Percentiles rank a stretch among this genome's conserved stretches.
Evolutionary conservation across 2,329 filamentous ascomycete genomes (phyloP).

Genomic region (Colletotrichum salicis): DNA sequence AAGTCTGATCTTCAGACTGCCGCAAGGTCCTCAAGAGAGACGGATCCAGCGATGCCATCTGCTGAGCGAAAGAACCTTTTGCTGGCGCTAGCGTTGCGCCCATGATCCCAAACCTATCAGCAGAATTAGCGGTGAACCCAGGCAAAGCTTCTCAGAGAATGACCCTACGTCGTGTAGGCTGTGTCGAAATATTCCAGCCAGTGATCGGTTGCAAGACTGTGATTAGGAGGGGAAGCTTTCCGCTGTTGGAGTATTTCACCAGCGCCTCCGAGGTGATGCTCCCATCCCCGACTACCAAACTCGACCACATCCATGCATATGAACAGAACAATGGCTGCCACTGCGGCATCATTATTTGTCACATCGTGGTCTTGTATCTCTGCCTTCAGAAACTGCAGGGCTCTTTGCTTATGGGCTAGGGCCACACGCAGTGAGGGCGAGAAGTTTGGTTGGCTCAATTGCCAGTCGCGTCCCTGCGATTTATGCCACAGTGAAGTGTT

Average conservation of each 20-base stretch:
- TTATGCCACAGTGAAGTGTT: not conserved
- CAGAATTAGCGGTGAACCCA: not conserved
- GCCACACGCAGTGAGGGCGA: conserved; percentile 12
- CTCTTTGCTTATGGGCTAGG: conserved; percentile 22
- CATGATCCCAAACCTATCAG: conserved; percentile 15
- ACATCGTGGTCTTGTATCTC: conserved; percentile 2
- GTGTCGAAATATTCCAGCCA: conserved; percentile 28
- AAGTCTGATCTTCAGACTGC: conserved; percentile 25
- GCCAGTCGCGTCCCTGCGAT: conserved; percentile 7
- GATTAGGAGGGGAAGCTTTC: not conserved
- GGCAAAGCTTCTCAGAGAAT: not conserved
- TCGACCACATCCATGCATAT: conserved; percentile 31
- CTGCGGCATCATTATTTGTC: conserved; percentile 19
- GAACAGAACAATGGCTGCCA: conserved; percentile 27
- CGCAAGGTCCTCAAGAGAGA: conserved; percentile 10
- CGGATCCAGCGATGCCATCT: not conserved
- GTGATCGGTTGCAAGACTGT: not conserved
- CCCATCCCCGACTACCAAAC: conserved; percentile 29
- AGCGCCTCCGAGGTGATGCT: conserved; percentile 23
- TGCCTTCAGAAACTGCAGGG: not conserved
- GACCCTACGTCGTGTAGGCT: conserved; percentile 22
- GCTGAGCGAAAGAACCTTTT: not conserved
- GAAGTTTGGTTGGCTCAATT: not conserved
- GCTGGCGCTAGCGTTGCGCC: conserved; percentile 22
- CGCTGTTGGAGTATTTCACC: conserved; percentile 11